Conservation (phyloP, 441 rosid genomes). For the Pelargonium fulgidum region DNA sequence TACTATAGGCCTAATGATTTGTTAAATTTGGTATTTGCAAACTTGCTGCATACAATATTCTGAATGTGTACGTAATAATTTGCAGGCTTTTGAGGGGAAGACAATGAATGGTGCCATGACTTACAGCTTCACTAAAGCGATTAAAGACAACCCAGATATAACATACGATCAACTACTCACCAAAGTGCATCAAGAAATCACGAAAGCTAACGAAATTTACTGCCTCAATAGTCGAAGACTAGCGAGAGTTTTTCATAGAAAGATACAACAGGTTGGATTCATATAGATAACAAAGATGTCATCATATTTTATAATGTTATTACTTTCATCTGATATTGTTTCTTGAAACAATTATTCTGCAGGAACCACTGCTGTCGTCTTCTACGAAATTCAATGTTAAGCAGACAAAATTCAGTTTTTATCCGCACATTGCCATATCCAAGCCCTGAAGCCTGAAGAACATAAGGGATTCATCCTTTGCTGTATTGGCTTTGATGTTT, state of each 20-base stretch:
- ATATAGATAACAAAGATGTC: neutral
- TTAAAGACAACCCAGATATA: neutral
- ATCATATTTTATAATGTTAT: neutral
- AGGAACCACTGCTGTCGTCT: neutral
- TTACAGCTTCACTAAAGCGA: neutral
- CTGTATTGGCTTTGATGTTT: too few species aligned
- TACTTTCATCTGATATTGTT: neutral
- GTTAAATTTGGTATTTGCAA: neutral
- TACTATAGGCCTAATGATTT: neutral
- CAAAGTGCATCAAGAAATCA: neutral
- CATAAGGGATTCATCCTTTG: neutral
- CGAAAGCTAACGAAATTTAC: neutral
- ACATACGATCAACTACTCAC: conserved; percentile 2
- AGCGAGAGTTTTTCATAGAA: neutral
- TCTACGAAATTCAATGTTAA: neutral
- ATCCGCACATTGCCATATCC: neutral
- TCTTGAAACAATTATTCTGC: neutral
- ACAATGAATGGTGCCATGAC: conserved; percentile 13
- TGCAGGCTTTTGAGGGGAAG: conserved; percentile 3
- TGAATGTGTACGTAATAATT: neutral
- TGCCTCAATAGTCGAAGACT: conserved; percentile 5
- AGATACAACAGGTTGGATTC: neutral
- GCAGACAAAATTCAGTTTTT: neutral
- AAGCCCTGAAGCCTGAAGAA: conserved; percentile 2
- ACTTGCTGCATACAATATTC: neutral